These are phyloP conservation scores for Acacia crassicarpa DNA, from an alignment of 306 rosid genomes.

Conservation along the genomic window DNA sequence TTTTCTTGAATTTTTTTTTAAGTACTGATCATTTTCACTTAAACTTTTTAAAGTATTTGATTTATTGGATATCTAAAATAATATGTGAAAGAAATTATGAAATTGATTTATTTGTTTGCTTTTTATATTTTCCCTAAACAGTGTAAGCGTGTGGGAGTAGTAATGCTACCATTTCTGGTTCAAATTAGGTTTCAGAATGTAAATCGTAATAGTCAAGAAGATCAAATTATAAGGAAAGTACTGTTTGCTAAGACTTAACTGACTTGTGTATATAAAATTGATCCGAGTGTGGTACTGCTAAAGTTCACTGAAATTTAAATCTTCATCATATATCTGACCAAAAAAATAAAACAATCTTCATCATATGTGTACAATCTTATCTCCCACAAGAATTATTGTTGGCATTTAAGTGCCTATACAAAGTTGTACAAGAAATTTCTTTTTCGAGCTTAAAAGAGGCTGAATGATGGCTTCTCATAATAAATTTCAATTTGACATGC, in stretches of 20 bases:
- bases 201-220: slow-evolving; percentile 1
- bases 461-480: background rate
- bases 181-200: background rate
- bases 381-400: background rate
- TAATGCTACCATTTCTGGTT: background rate
- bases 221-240: too few species aligned
- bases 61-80: background rate
- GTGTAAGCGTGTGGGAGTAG: background rate
- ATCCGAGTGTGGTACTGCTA: background rate
- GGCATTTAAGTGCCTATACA: background rate
- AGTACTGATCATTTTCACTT: background rate
- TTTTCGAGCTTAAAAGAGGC: background rate
- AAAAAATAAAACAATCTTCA: background rate
- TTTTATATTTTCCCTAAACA: background rate
- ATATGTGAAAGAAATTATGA: background rate
- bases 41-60: background rate
- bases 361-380: background rate
- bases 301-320: background rate
- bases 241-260: background rate
- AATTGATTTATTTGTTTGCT: background rate
- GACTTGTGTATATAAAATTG: background rate
- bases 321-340: background rate
- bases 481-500: background rate
- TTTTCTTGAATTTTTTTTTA: background rate
- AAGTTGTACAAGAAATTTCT: background rate